phyloP scores from a whole-genome alignment of 2,329 filamentous ascomycete species.

The Beauveria pseudobassiana region DNA sequence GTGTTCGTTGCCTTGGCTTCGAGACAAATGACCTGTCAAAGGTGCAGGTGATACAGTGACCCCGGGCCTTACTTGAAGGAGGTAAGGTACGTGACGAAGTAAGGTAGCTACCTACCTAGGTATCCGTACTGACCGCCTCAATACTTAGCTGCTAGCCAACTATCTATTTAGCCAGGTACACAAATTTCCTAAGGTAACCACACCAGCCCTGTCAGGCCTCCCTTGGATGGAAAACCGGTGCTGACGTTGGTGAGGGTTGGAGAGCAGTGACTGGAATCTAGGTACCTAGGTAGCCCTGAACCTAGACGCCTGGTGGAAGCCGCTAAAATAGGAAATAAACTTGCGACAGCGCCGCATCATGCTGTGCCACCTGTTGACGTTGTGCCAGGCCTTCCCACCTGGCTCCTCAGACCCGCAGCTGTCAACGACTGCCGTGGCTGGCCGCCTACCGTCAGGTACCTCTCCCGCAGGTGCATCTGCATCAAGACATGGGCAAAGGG shows the following conservation, averaged over 20 bases:
- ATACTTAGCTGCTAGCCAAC: no score
- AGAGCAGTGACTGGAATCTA: background rate
- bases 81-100: no score
- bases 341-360: background rate
- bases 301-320: background rate
- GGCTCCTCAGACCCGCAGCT: background rate
- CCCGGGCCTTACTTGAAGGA: no score
- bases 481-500: background rate
- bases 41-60: background rate
- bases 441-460: background rate
- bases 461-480: background rate
- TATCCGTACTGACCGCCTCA: no score
- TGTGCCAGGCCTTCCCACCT: no score
- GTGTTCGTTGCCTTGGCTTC: background rate
- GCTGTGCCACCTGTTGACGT: background rate
- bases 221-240: no score
- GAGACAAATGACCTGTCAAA: background rate
- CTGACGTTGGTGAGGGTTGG: background rate
- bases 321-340: background rate
- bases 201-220: no score
- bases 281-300: no score
- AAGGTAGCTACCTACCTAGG: no score
- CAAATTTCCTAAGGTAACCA: no score
- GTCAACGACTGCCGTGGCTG: background rate
- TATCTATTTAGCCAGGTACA: no score